phyloP scores from a whole-genome alignment of 2,329 filamentous ascomycete genomes.

The Xylaria sp. region DNA sequence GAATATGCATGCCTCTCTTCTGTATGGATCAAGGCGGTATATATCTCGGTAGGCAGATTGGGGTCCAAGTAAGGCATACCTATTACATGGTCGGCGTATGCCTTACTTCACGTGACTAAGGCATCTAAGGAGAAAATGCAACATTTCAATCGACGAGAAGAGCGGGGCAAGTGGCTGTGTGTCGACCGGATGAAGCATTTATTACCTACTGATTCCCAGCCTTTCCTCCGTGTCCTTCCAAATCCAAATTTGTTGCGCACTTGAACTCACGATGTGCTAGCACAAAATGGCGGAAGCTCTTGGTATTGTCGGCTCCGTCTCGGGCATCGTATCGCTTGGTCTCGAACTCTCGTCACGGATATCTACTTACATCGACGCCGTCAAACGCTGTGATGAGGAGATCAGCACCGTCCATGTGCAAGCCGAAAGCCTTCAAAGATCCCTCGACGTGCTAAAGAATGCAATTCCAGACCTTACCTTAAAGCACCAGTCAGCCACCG shows the following conservation, averaged over 20 bases:
- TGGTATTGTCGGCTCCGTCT: conserved; percentile 8
- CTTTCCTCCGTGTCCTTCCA: neutral
- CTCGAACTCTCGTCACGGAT: conserved; percentile 14
- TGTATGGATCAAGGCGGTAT: no score
- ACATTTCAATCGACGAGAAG: neutral
- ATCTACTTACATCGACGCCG: neutral
- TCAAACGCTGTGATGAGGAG: neutral
- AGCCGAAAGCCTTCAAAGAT: conserved; percentile 2
- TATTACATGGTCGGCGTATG: no score
- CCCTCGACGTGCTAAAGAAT: conserved; percentile 1
- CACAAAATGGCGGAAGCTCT: conserved; percentile 8
- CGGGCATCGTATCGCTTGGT: conserved; percentile 15
- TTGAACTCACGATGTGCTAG: neutral
- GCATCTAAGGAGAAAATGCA: no score
- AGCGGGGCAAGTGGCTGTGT: neutral
- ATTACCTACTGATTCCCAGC: neutral
- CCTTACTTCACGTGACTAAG: no score
- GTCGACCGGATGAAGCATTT: neutral
- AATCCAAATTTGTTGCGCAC: neutral
- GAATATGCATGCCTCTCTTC: no score
- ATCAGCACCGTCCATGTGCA: conserved; percentile 11
- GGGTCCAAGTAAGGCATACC: no score
- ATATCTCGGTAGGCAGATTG: no score
- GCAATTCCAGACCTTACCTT: neutral
- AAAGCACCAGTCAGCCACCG: neutral